These are phyloP conservation scores for Botrytis porri DNA, from an alignment of 2,329 filamentous ascomycete genomes.

Conservation along the genomic window DNA sequence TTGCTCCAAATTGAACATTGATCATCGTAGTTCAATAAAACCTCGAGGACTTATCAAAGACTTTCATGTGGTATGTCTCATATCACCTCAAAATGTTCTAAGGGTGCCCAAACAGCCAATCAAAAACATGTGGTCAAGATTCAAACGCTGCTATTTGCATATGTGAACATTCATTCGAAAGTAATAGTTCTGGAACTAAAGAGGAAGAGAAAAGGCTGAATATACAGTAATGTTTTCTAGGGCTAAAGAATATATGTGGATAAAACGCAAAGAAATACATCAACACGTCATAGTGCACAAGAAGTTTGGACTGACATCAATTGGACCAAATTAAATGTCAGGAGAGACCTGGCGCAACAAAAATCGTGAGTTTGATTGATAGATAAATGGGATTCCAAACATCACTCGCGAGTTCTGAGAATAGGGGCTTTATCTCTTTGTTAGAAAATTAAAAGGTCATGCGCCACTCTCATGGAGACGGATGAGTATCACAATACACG, in stretches of 20 bases:
- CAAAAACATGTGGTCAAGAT: neutral
- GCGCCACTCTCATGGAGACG: neutral
- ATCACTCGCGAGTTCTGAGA: neutral
- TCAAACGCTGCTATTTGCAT: neutral
- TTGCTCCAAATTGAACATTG: no score
- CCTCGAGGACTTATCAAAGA: no score
- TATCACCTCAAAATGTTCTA: no score
- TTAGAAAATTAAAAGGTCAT: neutral
- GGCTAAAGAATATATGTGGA: neutral
- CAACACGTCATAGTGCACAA: neutral
- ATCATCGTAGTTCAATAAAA: no score
- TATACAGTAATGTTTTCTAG: no score
- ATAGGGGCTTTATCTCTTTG: neutral
- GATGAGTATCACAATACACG: neutral
- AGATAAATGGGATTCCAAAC: neutral
- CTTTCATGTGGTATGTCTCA: no score
- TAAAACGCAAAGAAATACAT: neutral
- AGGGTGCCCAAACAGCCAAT: neutral
- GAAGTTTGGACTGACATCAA: neutral
- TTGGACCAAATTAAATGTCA: no score
- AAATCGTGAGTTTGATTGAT: neutral
- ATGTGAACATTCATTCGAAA: neutral
- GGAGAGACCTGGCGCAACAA: no score
- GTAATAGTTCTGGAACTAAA: neutral
- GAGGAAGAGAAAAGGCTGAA: neutral